Evolutionary conservation across 2,329 filamentous ascomycete species (phyloP), one percentile per base, ranked within the genome.

Genomic region (Fusarium kyushuense): DNA sequence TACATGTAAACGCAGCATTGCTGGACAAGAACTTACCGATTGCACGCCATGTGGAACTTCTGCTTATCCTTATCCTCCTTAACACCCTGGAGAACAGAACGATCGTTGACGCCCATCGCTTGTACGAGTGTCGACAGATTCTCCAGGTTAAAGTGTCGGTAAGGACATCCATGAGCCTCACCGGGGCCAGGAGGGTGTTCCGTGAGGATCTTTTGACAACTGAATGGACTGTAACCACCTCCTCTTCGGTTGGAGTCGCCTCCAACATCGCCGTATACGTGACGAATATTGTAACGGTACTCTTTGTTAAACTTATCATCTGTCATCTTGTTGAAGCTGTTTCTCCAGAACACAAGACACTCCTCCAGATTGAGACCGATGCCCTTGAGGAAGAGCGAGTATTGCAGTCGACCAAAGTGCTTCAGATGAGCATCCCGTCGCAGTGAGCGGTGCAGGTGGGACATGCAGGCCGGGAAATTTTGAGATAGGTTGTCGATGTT

Each of bases 281-380:
- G 95, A n/a, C 94, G 92, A 59, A 98, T 88, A 77, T 99, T 98
- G 85, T 99, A 99, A 43, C 92, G 88, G 81, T 99, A 98, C 77
- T 97, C 94, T 76, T 97, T 98, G 80, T 96, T 96, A 86, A 98
- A 99, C 35, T 90, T 90, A 74, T 98, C 95, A 75, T 98, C 96
- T 1, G 92, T 94, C 68, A 96, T 89, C 70, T 93, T 91, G 77
- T 89, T 89, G 86, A 99, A 98, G 29, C 87, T 84, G 65, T 89
- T 87, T 13, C 96, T 90, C 96, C 96, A 99, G 83, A 99, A 99
- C 14, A 93, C 73, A 25, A 99, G 86, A 72, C 89, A 93, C 79
- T 99, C 95, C 75, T 97, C 94, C n/a, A 99, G 83, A 67, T 88
- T 93, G 29, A 99, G 84, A 0, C 96, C 96, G 61, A 98, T 93